Evolutionary conservation across 805 yeast genomes (phyloP).

Genomic region (Candida caryicola): DNA sequence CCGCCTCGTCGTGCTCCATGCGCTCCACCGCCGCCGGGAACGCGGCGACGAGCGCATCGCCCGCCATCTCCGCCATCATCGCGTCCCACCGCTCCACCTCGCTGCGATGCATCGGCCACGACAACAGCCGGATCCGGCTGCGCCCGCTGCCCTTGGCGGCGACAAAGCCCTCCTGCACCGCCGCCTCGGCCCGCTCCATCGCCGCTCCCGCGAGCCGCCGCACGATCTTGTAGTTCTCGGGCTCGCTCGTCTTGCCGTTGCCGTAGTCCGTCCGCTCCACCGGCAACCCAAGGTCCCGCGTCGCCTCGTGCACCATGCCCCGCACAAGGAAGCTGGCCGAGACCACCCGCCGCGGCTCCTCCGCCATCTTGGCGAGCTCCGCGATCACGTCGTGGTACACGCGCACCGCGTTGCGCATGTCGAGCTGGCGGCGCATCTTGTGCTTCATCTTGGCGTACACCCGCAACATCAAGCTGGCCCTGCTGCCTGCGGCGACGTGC

Average conservation of each 20-base stretch:
- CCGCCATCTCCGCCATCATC: neutral
- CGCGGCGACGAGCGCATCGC: no score
- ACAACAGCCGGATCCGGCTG: neutral
- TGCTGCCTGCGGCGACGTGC: conserved; percentile 1
- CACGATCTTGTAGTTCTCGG: conserved; percentile 10
- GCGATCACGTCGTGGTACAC: conserved; percentile 8
- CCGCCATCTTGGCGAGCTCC: conserved; percentile 2
- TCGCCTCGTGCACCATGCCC: conserved; percentile 10
- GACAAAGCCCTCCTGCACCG: neutral
- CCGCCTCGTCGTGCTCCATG: no score
- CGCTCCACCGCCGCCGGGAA: no score
- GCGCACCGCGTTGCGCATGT: neutral
- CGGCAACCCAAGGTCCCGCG: conserved; percentile 7
- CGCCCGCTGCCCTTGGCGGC: neutral
- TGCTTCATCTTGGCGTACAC: conserved; percentile 4
- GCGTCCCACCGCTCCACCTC: neutral
- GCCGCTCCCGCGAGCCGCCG: conserved; percentile 5
- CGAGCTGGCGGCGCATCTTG: neutral
- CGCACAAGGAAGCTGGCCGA: conserved; percentile 5
- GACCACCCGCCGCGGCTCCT: neutral
- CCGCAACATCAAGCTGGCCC: conserved; percentile 4
- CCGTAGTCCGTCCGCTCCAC: conserved; percentile 6
- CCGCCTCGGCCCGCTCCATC: conserved; percentile 8
- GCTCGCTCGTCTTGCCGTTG: conserved; percentile 1
- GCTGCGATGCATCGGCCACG: neutral